Evolutionary conservation across 2,329 filamentous ascomycete species (phyloP).

Genomic region (Fusarium illudens): DNA sequence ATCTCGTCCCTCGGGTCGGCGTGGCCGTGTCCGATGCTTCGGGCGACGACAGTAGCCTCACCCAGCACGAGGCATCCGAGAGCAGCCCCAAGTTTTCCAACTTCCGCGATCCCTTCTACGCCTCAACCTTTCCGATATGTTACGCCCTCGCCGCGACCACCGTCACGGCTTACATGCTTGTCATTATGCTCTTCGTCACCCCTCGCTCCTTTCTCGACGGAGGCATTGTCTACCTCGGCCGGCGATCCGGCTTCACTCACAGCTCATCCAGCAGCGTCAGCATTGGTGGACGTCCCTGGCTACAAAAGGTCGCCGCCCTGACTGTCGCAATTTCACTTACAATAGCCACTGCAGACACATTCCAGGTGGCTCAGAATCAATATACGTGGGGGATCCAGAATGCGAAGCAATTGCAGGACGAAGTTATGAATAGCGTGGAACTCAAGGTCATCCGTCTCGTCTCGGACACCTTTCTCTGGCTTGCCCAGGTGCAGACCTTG

Average conservation of each 20-base stretch:
- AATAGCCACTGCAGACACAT: constrained; percentile 92
- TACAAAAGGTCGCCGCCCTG: constrained; percentile 83
- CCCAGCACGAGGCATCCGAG: constrained; percentile 41
- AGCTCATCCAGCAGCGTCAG: constrained; percentile 81
- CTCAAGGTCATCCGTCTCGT: constrained; percentile 91
- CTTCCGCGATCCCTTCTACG: constrained; percentile 88
- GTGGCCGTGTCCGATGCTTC: constrained; percentile 48
- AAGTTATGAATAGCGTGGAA: constrained; percentile 84
- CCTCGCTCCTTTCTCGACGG: constrained; percentile 93
- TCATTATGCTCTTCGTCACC: constrained; percentile 93
- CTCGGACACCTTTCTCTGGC: constrained; percentile 95
- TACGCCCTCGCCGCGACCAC: constrained; percentile 94
- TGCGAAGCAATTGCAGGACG: constrained; percentile 74
- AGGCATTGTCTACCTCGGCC: constrained; percentile 80
- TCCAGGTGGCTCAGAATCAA: constrained; percentile 82
- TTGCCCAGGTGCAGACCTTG: constrained; percentile 95
- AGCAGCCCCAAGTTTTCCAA: constrained; percentile 62
- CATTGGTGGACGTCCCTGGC: constrained; percentile 90
- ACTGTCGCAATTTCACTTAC: constrained; percentile 86
- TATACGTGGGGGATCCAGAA: constrained; percentile 84
- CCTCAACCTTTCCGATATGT: constrained; percentile 89
- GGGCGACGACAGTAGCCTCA: constrained; percentile 48
- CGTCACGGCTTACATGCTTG: constrained; percentile 88
- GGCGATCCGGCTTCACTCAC: constrained; percentile 86
- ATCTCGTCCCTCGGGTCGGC: constrained; percentile 33